Conservation (phyloP, 139 green algal genomes). For the Axilococcus clingmanii region DNA sequence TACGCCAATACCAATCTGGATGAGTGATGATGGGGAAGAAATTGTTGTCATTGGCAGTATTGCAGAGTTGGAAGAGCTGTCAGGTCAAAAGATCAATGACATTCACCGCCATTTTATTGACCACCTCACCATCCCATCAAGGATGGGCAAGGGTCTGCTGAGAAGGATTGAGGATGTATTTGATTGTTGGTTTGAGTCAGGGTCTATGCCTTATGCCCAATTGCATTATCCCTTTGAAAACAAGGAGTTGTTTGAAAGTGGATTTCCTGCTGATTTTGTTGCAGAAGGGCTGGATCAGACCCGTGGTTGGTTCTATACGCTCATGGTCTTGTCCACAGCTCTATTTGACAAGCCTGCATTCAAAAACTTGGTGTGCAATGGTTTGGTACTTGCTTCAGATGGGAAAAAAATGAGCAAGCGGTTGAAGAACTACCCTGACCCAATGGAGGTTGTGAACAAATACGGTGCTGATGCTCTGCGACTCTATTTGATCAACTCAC, state of each 20-base stretch:
- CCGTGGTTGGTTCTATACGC: constrained; percentile 96
- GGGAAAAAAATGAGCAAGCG: constrained; percentile 99
- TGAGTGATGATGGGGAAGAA: constrained; percentile 75
- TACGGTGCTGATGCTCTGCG: constrained; percentile 91
- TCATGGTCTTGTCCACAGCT: constrained; percentile 97
- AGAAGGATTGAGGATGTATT: constrained; percentile 94
- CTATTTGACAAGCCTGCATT: constrained; percentile 98
- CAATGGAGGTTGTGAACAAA: constrained; percentile 73
- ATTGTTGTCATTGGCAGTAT: constrained; percentile 77
- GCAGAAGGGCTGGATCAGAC: constrained; percentile 92
- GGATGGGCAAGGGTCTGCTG: constrained; percentile 54
- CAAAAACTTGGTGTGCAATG: constrained; percentile 98
- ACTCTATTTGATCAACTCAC: constrained; percentile 98
- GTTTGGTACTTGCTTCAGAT: constrained; percentile 92
- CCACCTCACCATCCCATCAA: constrained; percentile 87
- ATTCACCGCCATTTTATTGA: constrained; percentile 98
- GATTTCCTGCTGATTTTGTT: constrained; percentile 91
- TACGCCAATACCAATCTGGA: constrained; percentile 96
- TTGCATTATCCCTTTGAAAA: constrained; percentile 99
- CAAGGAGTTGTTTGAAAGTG: constrained; percentile 79
- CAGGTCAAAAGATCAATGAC: constrained; percentile 81
- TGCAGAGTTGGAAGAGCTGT: constrained; percentile 78
- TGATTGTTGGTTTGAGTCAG: constrained; percentile 99
- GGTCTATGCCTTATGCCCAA: constrained; percentile 94
- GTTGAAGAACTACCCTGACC: constrained; percentile 97